Evolutionary conservation across 352 stramenopile species (phyloP).

Genomic region (Stephanocyclus meneghinianus): DNA sequence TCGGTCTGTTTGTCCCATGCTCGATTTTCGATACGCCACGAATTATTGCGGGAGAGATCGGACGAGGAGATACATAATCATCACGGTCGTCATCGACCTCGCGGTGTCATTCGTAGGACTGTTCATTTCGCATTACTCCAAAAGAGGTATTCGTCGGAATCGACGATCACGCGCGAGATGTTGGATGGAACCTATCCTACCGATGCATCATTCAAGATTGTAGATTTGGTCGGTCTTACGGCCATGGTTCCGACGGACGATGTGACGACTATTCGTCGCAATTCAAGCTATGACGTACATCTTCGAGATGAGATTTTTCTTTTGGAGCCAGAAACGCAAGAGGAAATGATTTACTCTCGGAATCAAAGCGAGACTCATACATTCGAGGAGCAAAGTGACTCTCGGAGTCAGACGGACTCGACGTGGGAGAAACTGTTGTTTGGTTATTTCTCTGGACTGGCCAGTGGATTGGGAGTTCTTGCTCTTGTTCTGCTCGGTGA

Average conservation of each 20-base stretch:
- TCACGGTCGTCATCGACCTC: neutral
- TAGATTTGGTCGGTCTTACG: neutral
- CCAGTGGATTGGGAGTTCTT: conserved; percentile 4
- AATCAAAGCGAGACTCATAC: neutral
- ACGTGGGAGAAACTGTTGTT: conserved; percentile 3
- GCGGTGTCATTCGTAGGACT: neutral
- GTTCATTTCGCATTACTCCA: neutral
- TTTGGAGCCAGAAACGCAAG: neutral
- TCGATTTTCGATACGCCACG: neutral
- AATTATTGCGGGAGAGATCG: neutral
- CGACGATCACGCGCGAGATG: too few relatives aligned
- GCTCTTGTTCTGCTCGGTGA: neutral
- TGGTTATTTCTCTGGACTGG: neutral
- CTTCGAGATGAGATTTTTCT: neutral
- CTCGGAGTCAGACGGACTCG: neutral
- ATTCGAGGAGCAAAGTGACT: neutral
- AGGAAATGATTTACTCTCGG: neutral
- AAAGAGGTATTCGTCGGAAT: neutral
- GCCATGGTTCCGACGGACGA: neutral
- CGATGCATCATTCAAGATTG: neutral
- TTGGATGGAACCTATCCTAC: too few relatives aligned
- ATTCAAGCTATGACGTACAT: neutral
- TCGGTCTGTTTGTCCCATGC: neutral
- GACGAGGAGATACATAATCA: neutral
- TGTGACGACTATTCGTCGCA: neutral